These are phyloP conservation scores for Vitis hybrid DNA, from an alignment of 177 flowering plant genomes.

Conservation along the genomic window DNA sequence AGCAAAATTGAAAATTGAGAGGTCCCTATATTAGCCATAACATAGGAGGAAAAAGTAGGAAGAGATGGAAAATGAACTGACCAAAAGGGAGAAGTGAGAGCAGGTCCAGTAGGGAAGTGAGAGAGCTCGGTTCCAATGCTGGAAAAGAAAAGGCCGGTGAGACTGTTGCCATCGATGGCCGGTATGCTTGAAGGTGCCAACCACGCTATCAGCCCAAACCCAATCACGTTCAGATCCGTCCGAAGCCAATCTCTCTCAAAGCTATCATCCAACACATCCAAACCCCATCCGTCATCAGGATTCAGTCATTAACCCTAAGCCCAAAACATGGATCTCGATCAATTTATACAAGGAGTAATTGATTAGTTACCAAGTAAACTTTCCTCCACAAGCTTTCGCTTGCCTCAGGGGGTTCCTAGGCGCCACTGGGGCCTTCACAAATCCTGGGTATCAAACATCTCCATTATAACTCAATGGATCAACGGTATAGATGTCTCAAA, in stretches of 20 bases:
- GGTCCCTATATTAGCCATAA: background rate
- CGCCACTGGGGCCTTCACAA: slow-evolving; percentile 36
- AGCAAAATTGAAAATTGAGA: too few species aligned
- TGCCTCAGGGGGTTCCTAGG: slow-evolving; percentile 58
- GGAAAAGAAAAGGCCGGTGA: slow-evolving; percentile 79
- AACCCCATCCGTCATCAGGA: background rate
- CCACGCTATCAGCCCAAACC: slow-evolving; percentile 95
- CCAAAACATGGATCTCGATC: background rate
- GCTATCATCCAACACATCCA: slow-evolving; percentile 22
- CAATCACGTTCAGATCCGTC: slow-evolving; percentile 77
- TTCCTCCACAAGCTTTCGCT: slow-evolving; percentile 44
- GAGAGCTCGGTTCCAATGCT: slow-evolving; percentile 81
- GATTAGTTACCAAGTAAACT: slow-evolving; percentile 49
- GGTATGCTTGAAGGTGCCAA: slow-evolving; percentile 93
- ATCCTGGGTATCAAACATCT: slow-evolving; percentile 27
- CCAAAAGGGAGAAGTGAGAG: slow-evolving; percentile 78
- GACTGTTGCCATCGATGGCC: slow-evolving; percentile 74
- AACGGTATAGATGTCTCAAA: background rate
- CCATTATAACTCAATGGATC: background rate
- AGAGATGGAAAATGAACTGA: slow-evolving; percentile 15
- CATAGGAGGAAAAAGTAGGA: background rate
- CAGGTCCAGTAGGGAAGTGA: slow-evolving; percentile 77
- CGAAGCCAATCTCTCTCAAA: slow-evolving; percentile 87
- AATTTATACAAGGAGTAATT: background rate
- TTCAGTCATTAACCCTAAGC: background rate